Conservation (phyloP, 2,329 filamentous ascomycete genomes). For the Alternaria viburni region DNA sequence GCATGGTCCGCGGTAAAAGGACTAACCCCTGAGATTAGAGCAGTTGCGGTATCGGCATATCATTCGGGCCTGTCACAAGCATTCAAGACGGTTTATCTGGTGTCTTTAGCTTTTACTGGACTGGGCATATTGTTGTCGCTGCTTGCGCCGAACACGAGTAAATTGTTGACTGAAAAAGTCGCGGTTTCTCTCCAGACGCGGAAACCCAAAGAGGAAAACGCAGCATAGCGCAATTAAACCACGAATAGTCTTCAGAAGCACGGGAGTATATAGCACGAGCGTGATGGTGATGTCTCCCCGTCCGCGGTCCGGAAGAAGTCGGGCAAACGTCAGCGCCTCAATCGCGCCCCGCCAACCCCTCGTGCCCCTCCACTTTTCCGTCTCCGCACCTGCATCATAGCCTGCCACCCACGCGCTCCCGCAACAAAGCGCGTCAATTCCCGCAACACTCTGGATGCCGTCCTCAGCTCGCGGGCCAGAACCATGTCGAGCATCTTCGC, state of each 20-base stretch:
- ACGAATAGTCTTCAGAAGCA: not conserved
- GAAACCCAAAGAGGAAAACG: not conserved
- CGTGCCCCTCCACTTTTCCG: conserved; percentile 29
- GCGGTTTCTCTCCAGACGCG: not conserved
- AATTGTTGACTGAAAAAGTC: not conserved
- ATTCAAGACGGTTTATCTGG: not conserved
- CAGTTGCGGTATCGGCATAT: not conserved
- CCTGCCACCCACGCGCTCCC: conserved; percentile 18
- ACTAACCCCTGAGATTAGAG: not conserved
- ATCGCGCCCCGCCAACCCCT: conserved; percentile 21
- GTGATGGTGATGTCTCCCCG: conserved; percentile 7
- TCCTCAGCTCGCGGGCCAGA: conserved; percentile 4
- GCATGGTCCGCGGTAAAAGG: not conserved
- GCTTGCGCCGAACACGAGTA: not conserved
- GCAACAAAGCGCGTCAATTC: conserved; percentile 32
- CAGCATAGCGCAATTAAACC: not conserved
- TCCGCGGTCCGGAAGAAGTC: conserved; percentile 41
- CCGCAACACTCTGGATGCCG: not conserved
- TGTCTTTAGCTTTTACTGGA: not conserved
- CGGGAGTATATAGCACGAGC: not conserved
- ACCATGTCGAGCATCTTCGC: not conserved
- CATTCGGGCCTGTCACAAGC: not conserved
- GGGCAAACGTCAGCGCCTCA: conserved; percentile 17
- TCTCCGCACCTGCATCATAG: conserved; percentile 28
- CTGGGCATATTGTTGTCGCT: not conserved